Conservation (phyloP, 163 green algal genomes). For the Chlorella variabilis region DNA sequence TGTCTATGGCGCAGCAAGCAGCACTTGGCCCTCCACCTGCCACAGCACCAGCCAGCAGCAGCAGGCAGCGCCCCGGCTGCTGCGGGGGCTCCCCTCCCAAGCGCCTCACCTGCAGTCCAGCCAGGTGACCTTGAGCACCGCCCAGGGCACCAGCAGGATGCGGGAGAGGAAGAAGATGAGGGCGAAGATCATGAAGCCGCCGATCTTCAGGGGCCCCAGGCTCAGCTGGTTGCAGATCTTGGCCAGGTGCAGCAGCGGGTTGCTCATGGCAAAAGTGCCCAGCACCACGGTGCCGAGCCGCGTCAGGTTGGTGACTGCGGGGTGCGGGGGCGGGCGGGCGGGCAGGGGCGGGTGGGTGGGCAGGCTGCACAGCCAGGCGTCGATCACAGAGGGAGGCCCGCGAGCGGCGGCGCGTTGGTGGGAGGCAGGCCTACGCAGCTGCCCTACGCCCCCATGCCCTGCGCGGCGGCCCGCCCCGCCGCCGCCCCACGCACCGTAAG, state of each 20-base stretch:
- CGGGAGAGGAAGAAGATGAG: conserved; percentile 32
- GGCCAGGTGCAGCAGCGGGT: conserved; percentile 42
- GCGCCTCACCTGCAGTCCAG: conserved; percentile 18
- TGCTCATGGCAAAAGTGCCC: conserved; percentile 39
- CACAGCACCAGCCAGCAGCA: neutral
- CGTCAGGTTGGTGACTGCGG: conserved; percentile 30
- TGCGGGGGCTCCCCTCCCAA: no score
- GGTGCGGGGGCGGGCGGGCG: neutral
- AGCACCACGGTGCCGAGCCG: conserved; percentile 35
- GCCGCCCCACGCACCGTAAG: conserved; percentile 19
- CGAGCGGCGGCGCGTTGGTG: no score
- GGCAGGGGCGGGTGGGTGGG: neutral
- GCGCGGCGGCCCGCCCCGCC: no score
- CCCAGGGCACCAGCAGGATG: conserved; percentile 37
- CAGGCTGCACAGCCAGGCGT: neutral
- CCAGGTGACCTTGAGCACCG: conserved; percentile 25
- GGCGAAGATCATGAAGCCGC: conserved; percentile 35
- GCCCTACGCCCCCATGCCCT: no score
- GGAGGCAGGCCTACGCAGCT: no score
- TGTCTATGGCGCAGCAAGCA: no score
- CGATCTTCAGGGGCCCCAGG: conserved; percentile 17
- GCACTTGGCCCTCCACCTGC: no score
- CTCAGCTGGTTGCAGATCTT: conserved; percentile 50
- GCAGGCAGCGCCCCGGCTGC: no score
- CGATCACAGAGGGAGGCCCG: neutral